phyloP scores from a whole-genome alignment of 768 basidiomycete species.

The Agaricus subrufescens region DNA sequence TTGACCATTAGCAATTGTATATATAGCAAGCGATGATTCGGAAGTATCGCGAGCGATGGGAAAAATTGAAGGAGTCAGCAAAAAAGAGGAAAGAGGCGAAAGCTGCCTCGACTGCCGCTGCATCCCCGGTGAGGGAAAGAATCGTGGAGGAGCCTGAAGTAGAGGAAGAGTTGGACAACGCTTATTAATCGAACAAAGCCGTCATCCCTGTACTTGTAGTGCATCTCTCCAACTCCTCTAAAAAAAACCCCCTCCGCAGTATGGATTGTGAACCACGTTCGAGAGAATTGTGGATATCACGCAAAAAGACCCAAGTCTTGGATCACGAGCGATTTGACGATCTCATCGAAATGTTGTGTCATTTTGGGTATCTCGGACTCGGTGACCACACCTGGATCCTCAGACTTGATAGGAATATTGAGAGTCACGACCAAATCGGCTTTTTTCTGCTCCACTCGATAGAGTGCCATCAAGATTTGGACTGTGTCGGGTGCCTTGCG shows the following conservation, averaged over 20 bases:
- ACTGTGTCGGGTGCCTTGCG: slow-evolving; percentile 56
- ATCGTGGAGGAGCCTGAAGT: slow-evolving; percentile 73
- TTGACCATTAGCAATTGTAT: neutral
- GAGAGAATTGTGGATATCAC: neutral
- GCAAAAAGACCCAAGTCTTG: slow-evolving; percentile 68
- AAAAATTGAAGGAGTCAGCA: slow-evolving; percentile 84
- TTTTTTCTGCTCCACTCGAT: slow-evolving; percentile 63
- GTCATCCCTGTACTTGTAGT: slow-evolving; percentile 4
- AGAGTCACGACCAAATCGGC: slow-evolving; percentile 83
- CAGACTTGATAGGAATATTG: slow-evolving; percentile 64
- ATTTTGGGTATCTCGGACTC: slow-evolving; percentile 31
- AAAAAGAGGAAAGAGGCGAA: slow-evolving; percentile 81
- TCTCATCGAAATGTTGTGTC: slow-evolving; percentile 44
- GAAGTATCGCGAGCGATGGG: slow-evolving; percentile 84
- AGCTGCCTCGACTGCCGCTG: slow-evolving; percentile 43
- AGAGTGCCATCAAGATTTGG: slow-evolving; percentile 75
- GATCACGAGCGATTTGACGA: slow-evolving; percentile 60
- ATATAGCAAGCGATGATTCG: slow-evolving; percentile 35
- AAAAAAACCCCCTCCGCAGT: too few relatives aligned
- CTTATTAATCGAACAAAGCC: slow-evolving; percentile 1
- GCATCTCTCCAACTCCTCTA: neutral
- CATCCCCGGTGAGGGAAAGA: slow-evolving; percentile 49
- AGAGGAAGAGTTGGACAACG: slow-evolving; percentile 42
- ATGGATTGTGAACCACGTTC: too few relatives aligned
- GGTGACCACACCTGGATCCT: slow-evolving; percentile 40